Conservation (phyloP, 179 eudicot genomes). For the Nepenthes alata region DNA sequence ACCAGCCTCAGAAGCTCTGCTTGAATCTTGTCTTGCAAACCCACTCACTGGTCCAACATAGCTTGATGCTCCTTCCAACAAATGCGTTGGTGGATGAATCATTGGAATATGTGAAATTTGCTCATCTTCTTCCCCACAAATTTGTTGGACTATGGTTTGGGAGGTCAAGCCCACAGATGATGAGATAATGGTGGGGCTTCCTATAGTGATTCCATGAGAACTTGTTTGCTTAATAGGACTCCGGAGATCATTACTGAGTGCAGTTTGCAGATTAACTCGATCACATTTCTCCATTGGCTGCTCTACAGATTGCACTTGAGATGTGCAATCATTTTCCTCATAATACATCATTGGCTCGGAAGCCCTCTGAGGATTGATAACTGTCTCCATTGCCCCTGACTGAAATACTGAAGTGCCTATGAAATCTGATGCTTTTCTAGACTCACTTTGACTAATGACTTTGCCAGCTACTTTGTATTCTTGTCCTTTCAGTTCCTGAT, state of each 20-base stretch:
- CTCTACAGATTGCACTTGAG: slow-evolving; percentile 22
- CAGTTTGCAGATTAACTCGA: slow-evolving; percentile 14
- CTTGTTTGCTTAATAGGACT: slow-evolving; percentile 13
- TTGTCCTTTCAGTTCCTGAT: slow-evolving; percentile 14
- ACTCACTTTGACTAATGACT: slow-evolving; percentile 16
- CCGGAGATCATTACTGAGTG: slow-evolving; percentile 13
- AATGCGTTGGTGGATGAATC: slow-evolving; percentile 23
- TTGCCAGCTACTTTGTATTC: slow-evolving; percentile 13
- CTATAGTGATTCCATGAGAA: slow-evolving; percentile 15
- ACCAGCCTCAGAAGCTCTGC: slow-evolving; percentile 12
- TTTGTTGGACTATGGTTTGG: slow-evolving; percentile 19
- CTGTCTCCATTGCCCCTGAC: slow-evolving; percentile 18
- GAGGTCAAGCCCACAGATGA: slow-evolving; percentile 17
- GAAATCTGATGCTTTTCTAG: slow-evolving; percentile 17
- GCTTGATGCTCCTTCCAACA: slow-evolving; percentile 9
- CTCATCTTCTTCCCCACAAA: slow-evolving; percentile 13
- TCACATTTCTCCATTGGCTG: slow-evolving; percentile 17
- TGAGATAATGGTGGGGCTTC: slow-evolving; percentile 12
- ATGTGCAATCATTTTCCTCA: slow-evolving; percentile 22
- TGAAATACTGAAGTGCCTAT: slow-evolving; percentile 16
- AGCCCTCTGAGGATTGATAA: slow-evolving; percentile 7
- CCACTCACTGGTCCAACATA: slow-evolving; percentile 13
- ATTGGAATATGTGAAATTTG: slow-evolving; percentile 15
- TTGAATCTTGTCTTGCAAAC: slow-evolving; percentile 13
- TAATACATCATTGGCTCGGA: slow-evolving; percentile 21